Evolutionary conservation across 495 filamentous ascomycete species (phyloP).

Genomic region (Aspergillus campestris): DNA sequence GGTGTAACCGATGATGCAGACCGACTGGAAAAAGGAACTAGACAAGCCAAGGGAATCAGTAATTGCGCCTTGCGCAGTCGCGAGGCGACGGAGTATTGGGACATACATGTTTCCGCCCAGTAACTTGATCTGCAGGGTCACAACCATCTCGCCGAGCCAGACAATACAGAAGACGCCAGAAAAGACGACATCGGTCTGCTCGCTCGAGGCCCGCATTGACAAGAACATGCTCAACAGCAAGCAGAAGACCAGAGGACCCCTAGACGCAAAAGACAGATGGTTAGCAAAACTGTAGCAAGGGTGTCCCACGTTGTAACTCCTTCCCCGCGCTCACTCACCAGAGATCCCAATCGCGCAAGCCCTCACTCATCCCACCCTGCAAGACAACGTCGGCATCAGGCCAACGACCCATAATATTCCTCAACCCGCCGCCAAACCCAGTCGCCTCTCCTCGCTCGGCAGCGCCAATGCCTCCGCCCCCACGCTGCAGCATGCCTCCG

Average conservation of each 20-base stretch:
- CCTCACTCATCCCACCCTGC: constrained; percentile 76
- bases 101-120: constrained; percentile 95
- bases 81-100: not conserved
- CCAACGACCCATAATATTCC: constrained; percentile 59
- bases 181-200: constrained; percentile 83
- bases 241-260: constrained; percentile 89
- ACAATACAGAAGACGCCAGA: constrained; percentile 92
- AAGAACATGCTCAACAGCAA: constrained; percentile 78
- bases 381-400: constrained; percentile 62
- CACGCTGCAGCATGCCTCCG: constrained; percentile 53
- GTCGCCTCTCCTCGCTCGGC: constrained; percentile 57
- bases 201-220: constrained; percentile 61
- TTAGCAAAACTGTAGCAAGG: not conserved
- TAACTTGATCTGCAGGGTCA: constrained; percentile 97
- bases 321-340: constrained; percentile 46
- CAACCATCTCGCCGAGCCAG: constrained; percentile 93
- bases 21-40: constrained; percentile 93
- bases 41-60: constrained; percentile 10
- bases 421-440: constrained; percentile 52
- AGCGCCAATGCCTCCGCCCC: constrained; percentile 62
- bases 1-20: constrained; percentile 97
- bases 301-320: not conserved
- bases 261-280: constrained; percentile 11
- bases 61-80: not conserved
- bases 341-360: constrained; percentile 91